These are phyloP conservation scores for Fistulifera pelliculosa DNA, from an alignment of 108 stramenopile genomes.

Conservation along the genomic window DNA sequence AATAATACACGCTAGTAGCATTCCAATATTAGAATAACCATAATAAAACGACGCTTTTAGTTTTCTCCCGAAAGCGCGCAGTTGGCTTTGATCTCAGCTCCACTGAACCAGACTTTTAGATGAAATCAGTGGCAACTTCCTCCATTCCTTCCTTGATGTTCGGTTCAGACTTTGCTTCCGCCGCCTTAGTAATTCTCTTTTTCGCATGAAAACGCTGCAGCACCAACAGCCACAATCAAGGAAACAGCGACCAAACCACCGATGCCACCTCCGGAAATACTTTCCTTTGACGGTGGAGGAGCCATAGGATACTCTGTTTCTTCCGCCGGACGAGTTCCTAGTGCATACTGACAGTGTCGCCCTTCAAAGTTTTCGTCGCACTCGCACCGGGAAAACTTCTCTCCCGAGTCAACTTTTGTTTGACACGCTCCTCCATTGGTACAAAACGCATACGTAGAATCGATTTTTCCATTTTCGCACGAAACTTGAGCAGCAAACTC, in stretches of 20 bases:
- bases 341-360: constrained; percentile 12
- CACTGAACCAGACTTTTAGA: too few species aligned
- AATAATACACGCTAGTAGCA: neutral
- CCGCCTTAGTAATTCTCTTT: neutral
- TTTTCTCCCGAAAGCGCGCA: neutral
- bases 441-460: constrained; percentile 6
- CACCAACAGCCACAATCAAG: neutral
- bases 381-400: neutral
- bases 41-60: neutral
- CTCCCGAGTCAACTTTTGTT: neutral
- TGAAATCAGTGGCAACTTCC: too few species aligned
- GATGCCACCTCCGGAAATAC: neutral
- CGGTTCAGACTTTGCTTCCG: neutral
- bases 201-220: neutral
- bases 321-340: constrained; percentile 3
- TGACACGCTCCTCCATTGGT: constrained; percentile 7
- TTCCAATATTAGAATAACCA: neutral
- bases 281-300: neutral
- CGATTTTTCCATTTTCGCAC: constrained; percentile 1
- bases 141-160: neutral
- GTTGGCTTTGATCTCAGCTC: neutral
- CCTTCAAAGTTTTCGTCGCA: constrained; percentile 6
- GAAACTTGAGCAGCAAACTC: neutral
- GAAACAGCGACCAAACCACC: neutral
- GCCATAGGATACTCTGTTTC: neutral